These are phyloP conservation scores for Arthrinium puccinioides DNA, from an alignment of 2,329 filamentous ascomycete species.

Conservation along the genomic window DNA sequence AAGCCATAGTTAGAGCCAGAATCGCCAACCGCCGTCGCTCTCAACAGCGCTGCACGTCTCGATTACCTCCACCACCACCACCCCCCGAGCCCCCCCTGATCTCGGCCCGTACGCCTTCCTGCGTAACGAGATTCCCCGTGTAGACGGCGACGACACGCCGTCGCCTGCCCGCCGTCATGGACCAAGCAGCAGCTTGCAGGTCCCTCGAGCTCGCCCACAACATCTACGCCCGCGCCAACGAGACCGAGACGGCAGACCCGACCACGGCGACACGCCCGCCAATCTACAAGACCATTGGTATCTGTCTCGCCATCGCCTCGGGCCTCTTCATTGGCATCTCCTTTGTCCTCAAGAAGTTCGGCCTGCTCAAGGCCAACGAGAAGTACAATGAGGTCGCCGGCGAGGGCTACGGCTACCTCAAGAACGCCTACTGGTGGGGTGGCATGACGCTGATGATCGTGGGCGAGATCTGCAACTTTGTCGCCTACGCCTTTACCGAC, in stretches of 20 bases:
- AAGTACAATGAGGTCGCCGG: conserved; percentile 96
- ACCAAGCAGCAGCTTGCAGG: conserved; percentile 26
- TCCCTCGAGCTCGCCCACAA: conserved; percentile 25
- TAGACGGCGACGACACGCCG: conserved; percentile 6
- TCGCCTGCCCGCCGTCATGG: conserved; percentile 23
- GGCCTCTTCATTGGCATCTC: conserved; percentile 90
- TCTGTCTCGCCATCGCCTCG: conserved; percentile 77
- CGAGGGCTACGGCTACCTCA: conserved; percentile 94
- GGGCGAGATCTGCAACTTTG: conserved; percentile 94
- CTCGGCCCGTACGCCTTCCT: too few relatives aligned
- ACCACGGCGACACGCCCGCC: conserved; percentile 30
- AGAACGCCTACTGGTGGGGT: conserved; percentile 89
- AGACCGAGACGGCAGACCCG: conserved; percentile 19
- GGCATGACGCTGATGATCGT: conserved; percentile 97
- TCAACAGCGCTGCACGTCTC: too few relatives aligned
- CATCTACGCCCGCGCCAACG: conserved; percentile 35
- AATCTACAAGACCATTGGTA: conserved; percentile 78
- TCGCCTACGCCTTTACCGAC: conserved; percentile 94
- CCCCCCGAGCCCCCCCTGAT: too few relatives aligned
- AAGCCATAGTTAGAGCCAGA: too few relatives aligned
- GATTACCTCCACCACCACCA: too few relatives aligned
- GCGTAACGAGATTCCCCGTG: too few relatives aligned
- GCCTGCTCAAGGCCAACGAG: conserved; percentile 82
- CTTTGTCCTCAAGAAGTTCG: conserved; percentile 93
- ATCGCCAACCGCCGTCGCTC: too few relatives aligned